These are phyloP conservation scores for Suillus weaverae DNA, from an alignment of 768 basidiomycete species.

Conservation along the genomic window DNA sequence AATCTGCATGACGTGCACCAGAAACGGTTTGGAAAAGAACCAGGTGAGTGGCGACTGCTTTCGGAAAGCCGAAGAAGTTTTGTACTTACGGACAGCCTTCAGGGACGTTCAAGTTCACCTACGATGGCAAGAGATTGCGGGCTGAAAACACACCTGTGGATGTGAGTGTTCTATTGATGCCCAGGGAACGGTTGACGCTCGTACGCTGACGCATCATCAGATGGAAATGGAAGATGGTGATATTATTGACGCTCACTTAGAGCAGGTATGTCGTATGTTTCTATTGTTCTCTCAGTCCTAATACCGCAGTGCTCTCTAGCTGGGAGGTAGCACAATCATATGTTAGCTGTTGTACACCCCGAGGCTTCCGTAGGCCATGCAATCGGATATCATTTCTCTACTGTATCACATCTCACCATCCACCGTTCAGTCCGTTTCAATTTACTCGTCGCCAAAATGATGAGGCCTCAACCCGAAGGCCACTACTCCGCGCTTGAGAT, in stretches of 20 bases:
- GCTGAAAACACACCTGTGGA: conserved; percentile 52
- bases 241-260: conserved; percentile 57
- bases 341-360: not conserved
- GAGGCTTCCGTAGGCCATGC: not conserved
- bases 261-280: conserved; percentile 44
- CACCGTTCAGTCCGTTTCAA: not conserved
- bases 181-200: not conserved
- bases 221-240: conserved; percentile 63
- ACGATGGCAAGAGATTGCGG: conserved; percentile 51
- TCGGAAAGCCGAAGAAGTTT: not conserved
- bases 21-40: conserved; percentile 60
- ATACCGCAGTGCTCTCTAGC: conserved; percentile 10
- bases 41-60: conserved; percentile 39
- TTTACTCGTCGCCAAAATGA: not conserved
- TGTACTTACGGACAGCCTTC: not conserved
- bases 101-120: conserved; percentile 67
- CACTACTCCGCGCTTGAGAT: not conserved
- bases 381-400: not conserved
- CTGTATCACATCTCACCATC: not conserved
- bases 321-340: conserved; percentile 20
- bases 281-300: not conserved
- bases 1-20: conserved; percentile 23
- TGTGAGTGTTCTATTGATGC: conserved; percentile 37
- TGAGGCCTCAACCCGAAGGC: not conserved
- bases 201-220: conserved; percentile 30